A percentile compares a stretch with the other conserved stretches of the same genome.
Evolutionary conservation across 176 grass and related monocot genomes (phyloP).

Genomic region (Phoenix dactylifera): DNA sequence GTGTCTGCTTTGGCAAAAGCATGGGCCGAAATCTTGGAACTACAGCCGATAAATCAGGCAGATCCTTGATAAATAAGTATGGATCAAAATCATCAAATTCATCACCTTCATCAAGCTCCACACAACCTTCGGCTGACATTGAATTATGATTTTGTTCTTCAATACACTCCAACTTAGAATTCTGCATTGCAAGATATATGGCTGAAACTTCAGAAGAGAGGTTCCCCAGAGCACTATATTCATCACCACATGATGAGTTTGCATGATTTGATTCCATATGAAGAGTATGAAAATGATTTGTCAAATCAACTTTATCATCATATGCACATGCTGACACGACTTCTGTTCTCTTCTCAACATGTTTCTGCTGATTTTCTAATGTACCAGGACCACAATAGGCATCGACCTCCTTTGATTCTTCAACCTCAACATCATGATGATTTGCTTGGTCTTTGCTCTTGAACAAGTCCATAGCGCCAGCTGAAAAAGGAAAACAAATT

Average conservation of each 20-base stretch:
- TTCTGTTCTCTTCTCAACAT: too few relatives aligned
- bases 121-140: conserved; percentile 52
- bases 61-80: conserved; percentile 73
- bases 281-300: conserved; percentile 10
- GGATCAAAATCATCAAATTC: conserved; percentile 81
- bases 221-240: conserved; percentile 61
- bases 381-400: too few relatives aligned
- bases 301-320: background rate
- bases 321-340: too few relatives aligned
- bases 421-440: too few relatives aligned
- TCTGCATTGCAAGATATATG: conserved; percentile 85
- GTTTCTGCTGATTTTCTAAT: too few relatives aligned
- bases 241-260: conserved; percentile 32
- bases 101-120: conserved; percentile 51
- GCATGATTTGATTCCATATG: conserved; percentile 28
- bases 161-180: conserved; percentile 64
- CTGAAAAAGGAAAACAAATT: too few relatives aligned
- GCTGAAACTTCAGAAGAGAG: conserved; percentile 80
- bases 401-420: too few relatives aligned
- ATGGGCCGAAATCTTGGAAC: conserved; percentile 82
- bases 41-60: conserved; percentile 75
- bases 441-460: too few relatives aligned
- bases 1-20: conserved; percentile 87
- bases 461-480: too few relatives aligned
- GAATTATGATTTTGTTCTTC: conserved; percentile 80